Evolutionary conservation across 2,329 filamentous ascomycete species (phyloP), one percentile per base, ranked within the genome.

Genomic region (Truncatella angustata): DNA sequence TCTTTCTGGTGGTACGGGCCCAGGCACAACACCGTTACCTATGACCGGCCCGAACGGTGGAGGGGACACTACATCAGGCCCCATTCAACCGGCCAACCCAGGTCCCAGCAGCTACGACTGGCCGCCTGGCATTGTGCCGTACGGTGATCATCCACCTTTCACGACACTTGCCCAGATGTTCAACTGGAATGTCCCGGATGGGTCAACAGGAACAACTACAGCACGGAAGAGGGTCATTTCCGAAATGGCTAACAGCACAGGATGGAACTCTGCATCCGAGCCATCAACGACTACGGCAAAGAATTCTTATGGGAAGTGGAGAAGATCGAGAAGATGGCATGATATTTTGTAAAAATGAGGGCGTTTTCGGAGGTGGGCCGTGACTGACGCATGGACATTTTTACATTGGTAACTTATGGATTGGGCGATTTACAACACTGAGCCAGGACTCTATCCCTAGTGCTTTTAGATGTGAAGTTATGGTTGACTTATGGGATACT

Each of bases 41-140:
- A 39, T 34, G 10, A 37, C 34, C 11, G 46, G 30, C n/a, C 46
- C 32, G 14, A 49, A 37, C 20, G 35, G 32, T 11, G 47, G 42
- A 3, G 42, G 53, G 24, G 45, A 45, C 28, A 43, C n/a, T n/a
- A n/a, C 45, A 20, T 50, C 54, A 7, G 51, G 54, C 5, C 54
- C 50, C 7, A 37, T 44, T 30, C 48, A 43, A 12, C 42, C 42
- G 21, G 23, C n/a, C 5, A 58, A 39, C 7, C 30, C 42, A 39
- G 50, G 47, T 14, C 34, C 44, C 21, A 28, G 24, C 39, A 52
- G 56, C 34, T 65, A 61, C 46, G 58, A 54, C 16, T 62, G 57
- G 36, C 57, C 62, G n/a, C 55, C 63, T 2, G 60, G 63, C 12
- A 35, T 56, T 12, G 56, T 63, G 16, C 64, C 64, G 18, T 66